phyloP scores from a whole-genome alignment of 352 stramenopile species.

The Globisporangium paddicum region DNA sequence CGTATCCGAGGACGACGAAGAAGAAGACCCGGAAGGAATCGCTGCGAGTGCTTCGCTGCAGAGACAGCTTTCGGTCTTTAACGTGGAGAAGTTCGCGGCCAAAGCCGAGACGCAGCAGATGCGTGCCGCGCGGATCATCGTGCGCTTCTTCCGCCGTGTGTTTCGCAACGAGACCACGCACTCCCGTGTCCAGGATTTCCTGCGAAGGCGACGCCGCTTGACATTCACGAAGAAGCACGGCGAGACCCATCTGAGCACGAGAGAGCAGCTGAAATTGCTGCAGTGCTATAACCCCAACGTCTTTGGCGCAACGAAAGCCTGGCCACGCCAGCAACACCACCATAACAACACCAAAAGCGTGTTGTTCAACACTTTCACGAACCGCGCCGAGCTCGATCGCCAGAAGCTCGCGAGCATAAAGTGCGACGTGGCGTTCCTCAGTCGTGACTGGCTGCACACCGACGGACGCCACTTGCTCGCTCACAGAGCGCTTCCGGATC shows the following conservation, averaged over 20 bases:
- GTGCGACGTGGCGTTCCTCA: conserved; percentile 8
- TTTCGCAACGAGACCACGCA: conserved; percentile 23
- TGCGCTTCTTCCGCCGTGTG: conserved; percentile 43
- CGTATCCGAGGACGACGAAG: neutral
- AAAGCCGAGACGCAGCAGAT: conserved; percentile 22
- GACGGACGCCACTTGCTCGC: conserved; percentile 1
- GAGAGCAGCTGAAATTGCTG: conserved; percentile 45
- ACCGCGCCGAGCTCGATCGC: conserved; percentile 1
- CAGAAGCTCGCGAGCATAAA: conserved; percentile 11
- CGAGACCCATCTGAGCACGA: conserved; percentile 22
- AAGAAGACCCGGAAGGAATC: neutral
- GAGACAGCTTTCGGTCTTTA: neutral
- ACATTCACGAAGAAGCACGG: conserved; percentile 18
- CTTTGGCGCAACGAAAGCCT: conserved; percentile 7
- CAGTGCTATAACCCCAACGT: conserved; percentile 64
- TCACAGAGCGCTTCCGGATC: neutral
- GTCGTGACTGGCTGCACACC: conserved; percentile 7
- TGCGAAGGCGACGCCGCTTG: conserved; percentile 24
- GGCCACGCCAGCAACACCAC: neutral
- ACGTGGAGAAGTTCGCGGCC: conserved; percentile 2
- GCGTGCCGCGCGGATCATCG: conserved; percentile 51
- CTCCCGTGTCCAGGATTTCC: conserved; percentile 22
- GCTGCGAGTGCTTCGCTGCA: neutral
- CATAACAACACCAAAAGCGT: conserved; percentile 1
- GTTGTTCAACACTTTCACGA: neutral